Evolutionary conservation across 305 asterid species (phyloP).

Genomic region (Andrographis paniculata): DNA sequence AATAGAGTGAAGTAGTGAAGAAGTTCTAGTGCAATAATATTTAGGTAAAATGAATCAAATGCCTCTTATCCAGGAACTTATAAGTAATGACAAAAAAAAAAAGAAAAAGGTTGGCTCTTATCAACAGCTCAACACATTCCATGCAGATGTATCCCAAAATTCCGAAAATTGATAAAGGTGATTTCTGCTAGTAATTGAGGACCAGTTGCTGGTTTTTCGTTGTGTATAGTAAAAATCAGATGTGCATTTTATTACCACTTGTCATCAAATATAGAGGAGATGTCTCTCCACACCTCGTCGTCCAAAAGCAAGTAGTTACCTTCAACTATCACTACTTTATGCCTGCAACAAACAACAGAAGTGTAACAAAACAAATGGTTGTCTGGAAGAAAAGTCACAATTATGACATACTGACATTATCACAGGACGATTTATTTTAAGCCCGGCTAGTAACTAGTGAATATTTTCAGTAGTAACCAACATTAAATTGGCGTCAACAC

Average conservation of each 20-base stretch:
- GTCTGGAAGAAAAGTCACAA: too few species aligned
- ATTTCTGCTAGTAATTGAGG: too few species aligned
- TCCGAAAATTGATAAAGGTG: too few species aligned
- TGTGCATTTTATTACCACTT: slow-evolving; percentile 54
- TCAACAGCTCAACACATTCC: slow-evolving; percentile 7
- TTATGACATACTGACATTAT: too few species aligned
- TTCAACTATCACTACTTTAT: slow-evolving; percentile 90
- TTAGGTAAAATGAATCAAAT: neutral
- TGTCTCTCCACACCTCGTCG: slow-evolving; percentile 69
- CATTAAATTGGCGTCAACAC: too few species aligned
- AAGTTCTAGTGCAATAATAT: neutral
- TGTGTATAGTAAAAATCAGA: neutral
- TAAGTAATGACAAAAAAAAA: too few species aligned
- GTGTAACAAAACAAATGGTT: slow-evolving; percentile 13
- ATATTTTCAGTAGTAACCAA: too few species aligned
- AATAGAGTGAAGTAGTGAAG: neutral
- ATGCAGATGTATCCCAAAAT: neutral
- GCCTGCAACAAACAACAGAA: slow-evolving; percentile 41
- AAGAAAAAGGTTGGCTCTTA: too few species aligned
- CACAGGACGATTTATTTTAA: too few species aligned
- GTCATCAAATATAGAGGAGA: slow-evolving; percentile 71
- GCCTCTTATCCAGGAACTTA: slow-evolving; percentile 1
- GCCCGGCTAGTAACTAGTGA: too few species aligned
- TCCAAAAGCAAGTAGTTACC: slow-evolving; percentile 85
- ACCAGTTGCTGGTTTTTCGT: slow-evolving; percentile 2